Percentiles rank a stretch among this genome's conserved stretches.
phyloP scores from a whole-genome alignment of 2,329 filamentous ascomycete genomes.

The Fulvia fulva region DNA sequence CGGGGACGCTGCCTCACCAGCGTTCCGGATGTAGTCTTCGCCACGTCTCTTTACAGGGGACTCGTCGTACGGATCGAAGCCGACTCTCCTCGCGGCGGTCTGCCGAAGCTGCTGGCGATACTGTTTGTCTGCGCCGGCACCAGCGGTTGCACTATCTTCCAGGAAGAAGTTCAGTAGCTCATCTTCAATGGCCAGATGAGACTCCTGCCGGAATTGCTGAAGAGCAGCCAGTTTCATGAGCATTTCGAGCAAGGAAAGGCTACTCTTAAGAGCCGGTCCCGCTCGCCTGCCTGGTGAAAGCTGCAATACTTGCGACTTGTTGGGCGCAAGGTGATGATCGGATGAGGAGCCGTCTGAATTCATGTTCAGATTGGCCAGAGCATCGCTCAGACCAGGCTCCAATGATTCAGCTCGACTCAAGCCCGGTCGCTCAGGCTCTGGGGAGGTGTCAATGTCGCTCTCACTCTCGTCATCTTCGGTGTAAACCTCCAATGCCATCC shows the following conservation, averaged over 20 bases:
- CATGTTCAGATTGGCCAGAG: slow-evolving; percentile 47
- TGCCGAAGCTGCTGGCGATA: slow-evolving; percentile 57
- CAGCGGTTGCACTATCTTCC: slow-evolving; percentile 62
- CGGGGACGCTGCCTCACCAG: slow-evolving; percentile 7
- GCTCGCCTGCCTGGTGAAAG: slow-evolving; percentile 29
- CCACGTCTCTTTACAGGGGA: slow-evolving; percentile 62
- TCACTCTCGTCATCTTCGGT: slow-evolving; percentile 56
- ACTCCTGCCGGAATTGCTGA: slow-evolving; percentile 87
- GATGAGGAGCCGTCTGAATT: slow-evolving; percentile 19
- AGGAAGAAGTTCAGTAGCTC: slow-evolving; percentile 88
- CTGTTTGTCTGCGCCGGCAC: slow-evolving; percentile 59
- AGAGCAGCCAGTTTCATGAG: slow-evolving; percentile 79
- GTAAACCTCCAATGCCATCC: slow-evolving; percentile 87
- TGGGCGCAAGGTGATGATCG: slow-evolving; percentile 5
- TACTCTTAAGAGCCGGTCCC: slow-evolving; percentile 54
- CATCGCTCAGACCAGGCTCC: slow-evolving; percentile 39
- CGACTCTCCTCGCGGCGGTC: slow-evolving; percentile 59
- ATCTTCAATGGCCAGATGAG: slow-evolving; percentile 84
- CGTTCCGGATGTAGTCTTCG: slow-evolving; percentile 54
- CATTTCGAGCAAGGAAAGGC: slow-evolving; percentile 80
- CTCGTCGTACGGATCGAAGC: slow-evolving; percentile 70
- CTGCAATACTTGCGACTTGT: slow-evolving; percentile 19
- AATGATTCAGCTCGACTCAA: slow-evolving; percentile 30
- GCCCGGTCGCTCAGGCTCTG: slow-evolving; percentile 9
- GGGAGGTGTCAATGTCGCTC: slow-evolving; percentile 35